These are phyloP conservation scores for Eremothecium gossypii DNA, from an alignment of 1,139 yeast species.

Conservation along the genomic window DNA sequence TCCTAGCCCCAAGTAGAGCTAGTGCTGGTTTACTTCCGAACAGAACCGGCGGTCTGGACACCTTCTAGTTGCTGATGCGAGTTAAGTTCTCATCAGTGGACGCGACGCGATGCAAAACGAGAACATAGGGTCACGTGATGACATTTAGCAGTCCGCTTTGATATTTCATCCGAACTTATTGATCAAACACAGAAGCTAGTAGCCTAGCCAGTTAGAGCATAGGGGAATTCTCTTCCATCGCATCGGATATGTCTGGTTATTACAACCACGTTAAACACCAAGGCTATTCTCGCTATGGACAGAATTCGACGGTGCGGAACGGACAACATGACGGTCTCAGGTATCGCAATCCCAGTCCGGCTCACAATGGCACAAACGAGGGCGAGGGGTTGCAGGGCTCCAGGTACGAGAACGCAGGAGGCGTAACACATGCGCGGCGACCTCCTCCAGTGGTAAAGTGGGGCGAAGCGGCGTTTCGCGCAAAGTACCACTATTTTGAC, in stretches of 20 bases:
- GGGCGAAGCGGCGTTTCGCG: slow-evolving; percentile 15
- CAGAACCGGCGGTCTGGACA: too few relatives aligned
- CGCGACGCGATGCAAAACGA: too few relatives aligned
- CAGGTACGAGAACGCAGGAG: too few relatives aligned
- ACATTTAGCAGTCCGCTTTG: too few relatives aligned
- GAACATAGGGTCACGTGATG: too few relatives aligned
- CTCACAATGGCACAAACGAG: neutral
- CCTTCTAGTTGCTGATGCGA: too few relatives aligned
- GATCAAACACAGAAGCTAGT: neutral
- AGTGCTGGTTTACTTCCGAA: too few relatives aligned
- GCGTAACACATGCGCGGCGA: slow-evolving; percentile 5
- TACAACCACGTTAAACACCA: slow-evolving; percentile 2
- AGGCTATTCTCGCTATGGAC: slow-evolving; percentile 1
- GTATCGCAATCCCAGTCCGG: neutral
- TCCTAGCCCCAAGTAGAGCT: too few relatives aligned
- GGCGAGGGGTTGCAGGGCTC: too few relatives aligned
- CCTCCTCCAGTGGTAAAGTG: slow-evolving; percentile 20
- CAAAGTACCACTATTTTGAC: slow-evolving; percentile 27
- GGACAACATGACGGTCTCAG: slow-evolving; percentile 1
- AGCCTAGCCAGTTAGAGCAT: neutral
- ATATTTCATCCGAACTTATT: too few relatives aligned
- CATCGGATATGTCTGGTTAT: slow-evolving; percentile 2
- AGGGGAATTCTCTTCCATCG: neutral
- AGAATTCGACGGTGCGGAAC: neutral
- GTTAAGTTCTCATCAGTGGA: too few relatives aligned